phyloP scores from a whole-genome alignment of 148 eudicot species.

The Heliamphora exappendiculata region DNA sequence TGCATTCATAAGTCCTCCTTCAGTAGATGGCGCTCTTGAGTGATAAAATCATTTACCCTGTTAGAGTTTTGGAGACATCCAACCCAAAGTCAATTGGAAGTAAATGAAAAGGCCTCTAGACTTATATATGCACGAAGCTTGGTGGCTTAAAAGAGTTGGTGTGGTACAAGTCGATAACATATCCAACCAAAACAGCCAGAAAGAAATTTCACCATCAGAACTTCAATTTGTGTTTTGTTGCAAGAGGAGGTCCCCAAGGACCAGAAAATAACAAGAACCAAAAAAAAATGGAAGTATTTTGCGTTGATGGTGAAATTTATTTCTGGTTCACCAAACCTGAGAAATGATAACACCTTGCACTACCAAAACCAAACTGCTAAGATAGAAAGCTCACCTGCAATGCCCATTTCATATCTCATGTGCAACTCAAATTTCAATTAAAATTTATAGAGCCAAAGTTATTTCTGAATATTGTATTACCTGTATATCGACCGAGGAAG shows the following conservation, averaged over 20 bases:
- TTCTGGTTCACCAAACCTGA: background rate
- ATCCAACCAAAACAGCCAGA: no score
- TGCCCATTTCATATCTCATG: background rate
- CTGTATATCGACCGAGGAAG: constrained; percentile 65
- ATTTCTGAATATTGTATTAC: constrained; percentile 26
- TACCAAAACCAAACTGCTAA: background rate
- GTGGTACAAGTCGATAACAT: no score
- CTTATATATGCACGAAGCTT: no score
- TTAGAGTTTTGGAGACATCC: no score
- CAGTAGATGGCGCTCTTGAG: no score
- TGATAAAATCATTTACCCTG: no score
- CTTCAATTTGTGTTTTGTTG: no score
- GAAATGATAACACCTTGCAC: background rate
- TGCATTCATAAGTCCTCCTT: no score
- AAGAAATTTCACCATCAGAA: no score
- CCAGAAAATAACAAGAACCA: background rate
- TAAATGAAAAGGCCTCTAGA: no score
- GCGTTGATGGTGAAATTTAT: background rate
- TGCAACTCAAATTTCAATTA: background rate
- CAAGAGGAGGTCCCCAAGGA: background rate
- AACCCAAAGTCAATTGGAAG: no score
- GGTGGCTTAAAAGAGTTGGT: no score
- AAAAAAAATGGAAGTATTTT: background rate
- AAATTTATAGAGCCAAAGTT: background rate
- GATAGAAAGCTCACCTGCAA: background rate